A percentile compares a stretch with the other conserved stretches of the same genome.
Conservation (phyloP, 768 basidiomycete genomes). For the Amanita muscaria region DNA sequence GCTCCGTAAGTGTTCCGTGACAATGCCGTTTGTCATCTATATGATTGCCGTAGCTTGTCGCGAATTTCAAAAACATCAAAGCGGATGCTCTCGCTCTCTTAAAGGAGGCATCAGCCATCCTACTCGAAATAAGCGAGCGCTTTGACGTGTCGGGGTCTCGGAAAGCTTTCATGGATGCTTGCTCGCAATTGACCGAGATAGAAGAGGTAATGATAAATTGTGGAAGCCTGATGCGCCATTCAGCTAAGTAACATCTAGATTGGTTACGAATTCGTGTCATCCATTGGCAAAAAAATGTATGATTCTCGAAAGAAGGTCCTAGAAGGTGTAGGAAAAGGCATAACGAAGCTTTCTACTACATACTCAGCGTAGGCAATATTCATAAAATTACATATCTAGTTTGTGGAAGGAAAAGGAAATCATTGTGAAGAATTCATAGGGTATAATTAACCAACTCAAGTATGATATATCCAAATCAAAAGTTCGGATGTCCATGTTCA, state of each 20-base stretch:
- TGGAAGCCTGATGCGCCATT: conserved; percentile 1
- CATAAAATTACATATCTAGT: background rate
- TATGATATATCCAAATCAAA: background rate
- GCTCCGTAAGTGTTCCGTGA: conserved; percentile 37
- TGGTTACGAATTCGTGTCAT: conserved; percentile 53
- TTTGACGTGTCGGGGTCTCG: conserved; percentile 47
- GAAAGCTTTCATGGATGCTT: conserved; percentile 42
- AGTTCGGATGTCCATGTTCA: background rate
- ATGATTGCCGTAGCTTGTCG: conserved; percentile 41
- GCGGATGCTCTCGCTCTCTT: conserved; percentile 41
- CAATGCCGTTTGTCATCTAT: conserved; percentile 1
- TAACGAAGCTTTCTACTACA: conserved; percentile 40
- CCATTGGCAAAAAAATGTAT: conserved; percentile 52
- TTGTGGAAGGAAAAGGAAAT: background rate
- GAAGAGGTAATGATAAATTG: conserved; percentile 25
- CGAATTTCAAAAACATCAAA: conserved; percentile 57
- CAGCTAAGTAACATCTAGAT: conserved; percentile 30
- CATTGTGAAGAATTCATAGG: too few relatives aligned
- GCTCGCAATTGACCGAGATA: conserved; percentile 27
- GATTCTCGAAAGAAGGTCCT: conserved; percentile 66
- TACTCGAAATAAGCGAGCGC: conserved; percentile 42
- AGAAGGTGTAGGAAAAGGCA: conserved; percentile 66
- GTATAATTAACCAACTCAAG: conserved; percentile 2
- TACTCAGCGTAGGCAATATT: conserved; percentile 18
- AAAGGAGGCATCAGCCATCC: conserved; percentile 45